These are phyloP conservation scores for Ganoderma lucidum DNA, from an alignment of 1,284 basidiomycete genomes.

Conservation along the genomic window DNA sequence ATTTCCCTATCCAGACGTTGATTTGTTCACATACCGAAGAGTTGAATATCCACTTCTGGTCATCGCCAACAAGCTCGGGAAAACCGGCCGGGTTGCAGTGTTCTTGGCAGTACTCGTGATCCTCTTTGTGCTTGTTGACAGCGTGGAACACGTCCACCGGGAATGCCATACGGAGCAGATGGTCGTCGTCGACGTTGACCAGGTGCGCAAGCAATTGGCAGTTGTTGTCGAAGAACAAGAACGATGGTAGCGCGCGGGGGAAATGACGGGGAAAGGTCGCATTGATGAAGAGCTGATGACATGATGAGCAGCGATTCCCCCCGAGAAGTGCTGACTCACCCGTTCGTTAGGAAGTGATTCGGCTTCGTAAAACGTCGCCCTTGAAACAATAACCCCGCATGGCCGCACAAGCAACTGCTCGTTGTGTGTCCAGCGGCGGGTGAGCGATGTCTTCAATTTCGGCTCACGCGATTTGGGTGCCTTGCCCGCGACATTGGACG, in stretches of 20 bases:
- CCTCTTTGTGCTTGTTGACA: slow-evolving; percentile 44
- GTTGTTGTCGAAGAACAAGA: slow-evolving; percentile 43
- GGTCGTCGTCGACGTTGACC: background rate
- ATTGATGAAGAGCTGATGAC: background rate
- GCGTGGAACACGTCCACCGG: slow-evolving; percentile 47
- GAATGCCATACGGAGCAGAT: slow-evolving; percentile 26
- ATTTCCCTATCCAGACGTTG: slow-evolving; percentile 33
- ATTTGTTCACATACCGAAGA: slow-evolving; percentile 36
- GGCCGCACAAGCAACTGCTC: slow-evolving; percentile 40
- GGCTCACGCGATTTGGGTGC: background rate
- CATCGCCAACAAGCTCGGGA: slow-evolving; percentile 36
- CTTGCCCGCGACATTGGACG: background rate
- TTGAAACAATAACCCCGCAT: slow-evolving; percentile 37
- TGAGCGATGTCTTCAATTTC: slow-evolving; percentile 21
- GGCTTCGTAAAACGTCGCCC: slow-evolving; percentile 41
- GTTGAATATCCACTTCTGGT: slow-evolving; percentile 43
- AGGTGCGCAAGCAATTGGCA: slow-evolving; percentile 33
- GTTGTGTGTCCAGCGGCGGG: slow-evolving; percentile 40
- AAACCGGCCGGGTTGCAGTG: slow-evolving; percentile 44
- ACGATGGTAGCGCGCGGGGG: background rate
- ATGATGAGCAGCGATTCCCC: no score
- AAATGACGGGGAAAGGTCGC: background rate
- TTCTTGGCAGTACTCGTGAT: slow-evolving; percentile 37
- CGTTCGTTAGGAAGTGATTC: slow-evolving; percentile 25
- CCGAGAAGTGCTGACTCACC: background rate